These are phyloP conservation scores for Huntiella abstrusa DNA, from an alignment of 2,329 filamentous ascomycete species.

Conservation along the genomic window DNA sequence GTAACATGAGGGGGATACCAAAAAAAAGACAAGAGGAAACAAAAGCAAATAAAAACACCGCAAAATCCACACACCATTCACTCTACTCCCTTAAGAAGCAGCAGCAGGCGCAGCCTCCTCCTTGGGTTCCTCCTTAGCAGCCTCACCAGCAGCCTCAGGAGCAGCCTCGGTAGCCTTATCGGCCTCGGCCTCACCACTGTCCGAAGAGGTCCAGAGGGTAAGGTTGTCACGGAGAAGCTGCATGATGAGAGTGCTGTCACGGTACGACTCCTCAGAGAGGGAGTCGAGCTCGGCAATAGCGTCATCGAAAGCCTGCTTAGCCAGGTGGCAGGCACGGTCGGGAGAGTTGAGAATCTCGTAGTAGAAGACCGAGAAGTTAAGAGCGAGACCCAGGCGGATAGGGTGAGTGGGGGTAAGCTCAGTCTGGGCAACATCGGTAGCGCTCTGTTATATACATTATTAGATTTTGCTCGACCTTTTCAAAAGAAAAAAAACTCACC, in stretches of 20 bases:
- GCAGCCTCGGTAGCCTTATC: constrained; percentile 39
- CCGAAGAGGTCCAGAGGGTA: constrained; percentile 92
- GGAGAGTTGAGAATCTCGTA: constrained; percentile 98
- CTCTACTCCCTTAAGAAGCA: constrained; percentile 9
- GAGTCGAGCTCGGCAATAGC: constrained; percentile 98
- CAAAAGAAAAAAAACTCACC: constrained; percentile 32
- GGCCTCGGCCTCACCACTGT: constrained; percentile 61
- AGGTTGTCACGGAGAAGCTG: constrained; percentile 96
- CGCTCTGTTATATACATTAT: constrained; percentile 42
- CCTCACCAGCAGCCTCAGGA: constrained; percentile 24
- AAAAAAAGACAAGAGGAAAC: constrained; percentile 7
- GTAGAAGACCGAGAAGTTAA: constrained; percentile 99
- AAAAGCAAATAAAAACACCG: constrained; percentile 3
- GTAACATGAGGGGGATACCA: background rate
- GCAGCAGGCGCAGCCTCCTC: constrained; percentile 24
- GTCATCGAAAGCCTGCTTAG: constrained; percentile 98
- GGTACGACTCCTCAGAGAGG: constrained; percentile 93
- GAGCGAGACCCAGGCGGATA: constrained; percentile 88
- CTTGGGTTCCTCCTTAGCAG: constrained; percentile 26
- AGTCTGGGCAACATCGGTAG: constrained; percentile 93
- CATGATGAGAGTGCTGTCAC: constrained; percentile 98
- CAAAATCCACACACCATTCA: background rate
- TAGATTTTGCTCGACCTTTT: background rate
- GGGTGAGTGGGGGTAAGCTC: constrained; percentile 95
- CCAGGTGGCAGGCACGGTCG: constrained; percentile 93